These are phyloP conservation scores for Emericellopsis cladophorae DNA, from an alignment of 2,329 filamentous ascomycete species.

Conservation along the genomic window DNA sequence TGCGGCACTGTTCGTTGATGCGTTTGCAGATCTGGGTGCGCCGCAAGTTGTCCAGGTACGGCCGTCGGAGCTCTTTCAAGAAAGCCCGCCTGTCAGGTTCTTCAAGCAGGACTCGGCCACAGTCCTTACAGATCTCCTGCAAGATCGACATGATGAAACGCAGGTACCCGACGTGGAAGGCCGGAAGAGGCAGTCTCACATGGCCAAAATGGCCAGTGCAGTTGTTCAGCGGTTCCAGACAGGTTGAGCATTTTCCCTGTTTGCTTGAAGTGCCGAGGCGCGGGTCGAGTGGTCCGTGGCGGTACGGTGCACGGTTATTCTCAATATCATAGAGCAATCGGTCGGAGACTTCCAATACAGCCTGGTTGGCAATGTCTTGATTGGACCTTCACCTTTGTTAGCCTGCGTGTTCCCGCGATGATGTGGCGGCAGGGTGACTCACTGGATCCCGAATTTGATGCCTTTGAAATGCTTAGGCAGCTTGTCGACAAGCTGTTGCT, in stretches of 20 bases:
- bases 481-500: conserved; percentile 78
- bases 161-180: conserved; percentile 92
- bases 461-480: conserved; percentile 82
- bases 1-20: conserved; percentile 81
- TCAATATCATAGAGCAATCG: conserved; percentile 86
- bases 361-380: conserved; percentile 91
- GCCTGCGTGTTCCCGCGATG: neutral
- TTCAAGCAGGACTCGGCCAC: conserved; percentile 69
- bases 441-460: conserved; percentile 86
- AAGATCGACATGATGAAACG: conserved; percentile 86
- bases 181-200: conserved; percentile 78
- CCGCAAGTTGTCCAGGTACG: conserved; percentile 75
- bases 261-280: conserved; percentile 88
- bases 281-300: conserved; percentile 76
- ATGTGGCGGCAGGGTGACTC: conserved; percentile 14
- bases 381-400: conserved; percentile 50
- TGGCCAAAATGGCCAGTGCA: conserved; percentile 96
- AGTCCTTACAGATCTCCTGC: conserved; percentile 94
- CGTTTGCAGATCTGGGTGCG: conserved; percentile 75
- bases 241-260: conserved; percentile 66
- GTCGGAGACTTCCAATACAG: conserved; percentile 88
- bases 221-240: conserved; percentile 64
- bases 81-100: conserved; percentile 68
- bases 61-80: conserved; percentile 68
- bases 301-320: conserved; percentile 60